Evolutionary conservation across 1,284 basidiomycete genomes (phyloP).

Genomic region (Apiotrichum sp.): DNA sequence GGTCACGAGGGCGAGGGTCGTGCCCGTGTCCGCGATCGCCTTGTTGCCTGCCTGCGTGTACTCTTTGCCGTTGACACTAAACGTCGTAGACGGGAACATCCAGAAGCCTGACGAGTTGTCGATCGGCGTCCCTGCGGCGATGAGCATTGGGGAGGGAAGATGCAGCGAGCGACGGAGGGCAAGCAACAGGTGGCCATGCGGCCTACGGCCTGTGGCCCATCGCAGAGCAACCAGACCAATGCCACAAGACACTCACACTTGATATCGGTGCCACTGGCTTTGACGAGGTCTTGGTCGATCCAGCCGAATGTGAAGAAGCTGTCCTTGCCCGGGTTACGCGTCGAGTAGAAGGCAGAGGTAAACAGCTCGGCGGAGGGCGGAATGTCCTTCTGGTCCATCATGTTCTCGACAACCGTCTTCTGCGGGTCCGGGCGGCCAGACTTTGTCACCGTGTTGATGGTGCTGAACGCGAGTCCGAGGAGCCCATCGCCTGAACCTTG

Average conservation of each 20-base stretch:
- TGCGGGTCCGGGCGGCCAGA: constrained; percentile 2
- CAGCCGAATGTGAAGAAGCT: constrained; percentile 9
- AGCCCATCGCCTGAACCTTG: constrained; percentile 6
- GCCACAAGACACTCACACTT: constrained; percentile 1
- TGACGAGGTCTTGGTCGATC: constrained; percentile 8
- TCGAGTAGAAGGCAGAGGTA: constrained; percentile 5
- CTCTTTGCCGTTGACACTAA: constrained; percentile 14
- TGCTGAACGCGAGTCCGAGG: constrained; percentile 30
- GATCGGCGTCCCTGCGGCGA: constrained; percentile 3
- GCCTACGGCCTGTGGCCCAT: no score
- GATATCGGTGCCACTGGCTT: constrained; percentile 2
- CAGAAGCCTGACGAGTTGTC: constrained; percentile 7
- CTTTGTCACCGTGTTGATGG: constrained; percentile 47
- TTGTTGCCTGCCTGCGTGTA: not conserved
- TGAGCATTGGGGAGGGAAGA: no score
- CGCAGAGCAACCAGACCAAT: no score
- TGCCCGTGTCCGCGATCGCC: constrained; percentile 57
- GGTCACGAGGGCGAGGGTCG: constrained; percentile 82
- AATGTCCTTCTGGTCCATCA: constrained; percentile 2
- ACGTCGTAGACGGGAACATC: constrained; percentile 5
- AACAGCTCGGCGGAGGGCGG: constrained; percentile 6
- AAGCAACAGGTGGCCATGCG: no score
- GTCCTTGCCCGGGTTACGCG: not conserved
- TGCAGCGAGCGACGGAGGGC: no score
- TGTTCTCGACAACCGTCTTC: constrained; percentile 4